Conservation (phyloP, 805 yeast species). For the Sugiyamaella valdiviana region DNA sequence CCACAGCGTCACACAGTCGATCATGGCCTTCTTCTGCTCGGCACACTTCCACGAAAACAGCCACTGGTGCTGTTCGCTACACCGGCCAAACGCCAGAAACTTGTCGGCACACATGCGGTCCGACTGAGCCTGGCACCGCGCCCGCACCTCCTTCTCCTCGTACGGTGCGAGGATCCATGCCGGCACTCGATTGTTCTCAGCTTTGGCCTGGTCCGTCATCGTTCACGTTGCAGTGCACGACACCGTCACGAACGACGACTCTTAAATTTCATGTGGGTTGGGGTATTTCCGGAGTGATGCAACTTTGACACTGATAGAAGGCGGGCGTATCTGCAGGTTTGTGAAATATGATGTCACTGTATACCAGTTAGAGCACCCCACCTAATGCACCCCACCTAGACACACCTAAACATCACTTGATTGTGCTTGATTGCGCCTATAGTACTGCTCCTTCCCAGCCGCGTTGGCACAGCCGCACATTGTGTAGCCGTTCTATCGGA, state of each 20-base stretch:
- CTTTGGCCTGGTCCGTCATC: not conserved
- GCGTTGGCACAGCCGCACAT: not conserved
- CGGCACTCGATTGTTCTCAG: slow-evolving; percentile 20
- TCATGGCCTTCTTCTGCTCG: slow-evolving; percentile 30
- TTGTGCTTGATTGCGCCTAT: too few species aligned
- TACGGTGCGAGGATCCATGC: slow-evolving; percentile 36
- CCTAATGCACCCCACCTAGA: too few species aligned
- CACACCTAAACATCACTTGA: too few species aligned
- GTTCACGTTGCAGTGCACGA: not conserved
- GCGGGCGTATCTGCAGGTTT: too few species aligned
- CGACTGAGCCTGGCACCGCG: slow-evolving; percentile 30
- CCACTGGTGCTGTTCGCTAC: slow-evolving; percentile 31
- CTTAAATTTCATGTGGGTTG: not conserved
- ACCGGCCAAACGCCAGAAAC: slow-evolving; percentile 29
- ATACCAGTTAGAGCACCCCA: too few species aligned
- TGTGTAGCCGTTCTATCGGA: not conserved
- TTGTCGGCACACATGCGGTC: slow-evolving; percentile 27
- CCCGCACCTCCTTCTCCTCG: slow-evolving; percentile 33
- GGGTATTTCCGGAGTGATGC: too few species aligned
- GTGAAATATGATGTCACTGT: too few species aligned
- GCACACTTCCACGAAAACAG: slow-evolving; percentile 34
- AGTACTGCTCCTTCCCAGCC: not conserved
- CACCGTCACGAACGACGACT: not conserved
- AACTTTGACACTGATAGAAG: too few species aligned
- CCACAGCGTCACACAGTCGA: slow-evolving; percentile 32